phyloP scores from a whole-genome alignment of 768 basidiomycete genomes.

The Amanita muscaria region DNA sequence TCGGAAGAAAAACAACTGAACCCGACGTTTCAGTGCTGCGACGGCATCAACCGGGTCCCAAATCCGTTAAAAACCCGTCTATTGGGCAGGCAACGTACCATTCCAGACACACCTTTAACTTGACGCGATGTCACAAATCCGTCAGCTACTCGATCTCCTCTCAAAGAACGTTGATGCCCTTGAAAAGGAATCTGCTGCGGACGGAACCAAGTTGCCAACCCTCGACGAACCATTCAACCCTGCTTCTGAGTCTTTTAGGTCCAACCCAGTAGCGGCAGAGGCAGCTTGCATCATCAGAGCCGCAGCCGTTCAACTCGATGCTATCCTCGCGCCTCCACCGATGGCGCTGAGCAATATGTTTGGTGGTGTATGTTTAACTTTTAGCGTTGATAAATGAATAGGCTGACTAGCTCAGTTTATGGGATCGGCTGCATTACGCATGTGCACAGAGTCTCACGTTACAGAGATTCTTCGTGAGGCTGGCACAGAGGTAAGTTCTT shows the following conservation, averaged over 20 bases:
- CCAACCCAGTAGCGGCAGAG: slow-evolving; percentile 12
- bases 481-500: slow-evolving; percentile 19
- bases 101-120: too few species aligned
- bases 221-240: slow-evolving; percentile 16
- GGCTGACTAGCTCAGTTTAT: slow-evolving; percentile 11
- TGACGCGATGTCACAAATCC: too few species aligned
- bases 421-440: slow-evolving; percentile 18
- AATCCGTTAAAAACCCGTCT: too few species aligned
- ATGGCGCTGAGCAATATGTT: slow-evolving; percentile 8
- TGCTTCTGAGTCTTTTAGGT: slow-evolving; percentile 15
- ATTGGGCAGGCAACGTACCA: too few species aligned
- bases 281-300: slow-evolving; percentile 14
- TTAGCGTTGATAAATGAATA: neutral
- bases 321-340: slow-evolving; percentile 14
- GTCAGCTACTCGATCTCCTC: slow-evolving; percentile 6
- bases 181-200: slow-evolving; percentile 8
- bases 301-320: slow-evolving; percentile 19
- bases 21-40: too few species aligned
- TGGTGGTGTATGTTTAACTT: slow-evolving; percentile 8
- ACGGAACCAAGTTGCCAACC: slow-evolving; percentile 12
- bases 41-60: too few species aligned
- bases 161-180: slow-evolving; percentile 2
- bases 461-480: slow-evolving; percentile 26
- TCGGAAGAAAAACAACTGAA: too few species aligned
- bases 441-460: slow-evolving; percentile 17